Evolutionary conservation across 495 filamentous ascomycete genomes (phyloP).

Genomic region (Penicillium manginii): DNA sequence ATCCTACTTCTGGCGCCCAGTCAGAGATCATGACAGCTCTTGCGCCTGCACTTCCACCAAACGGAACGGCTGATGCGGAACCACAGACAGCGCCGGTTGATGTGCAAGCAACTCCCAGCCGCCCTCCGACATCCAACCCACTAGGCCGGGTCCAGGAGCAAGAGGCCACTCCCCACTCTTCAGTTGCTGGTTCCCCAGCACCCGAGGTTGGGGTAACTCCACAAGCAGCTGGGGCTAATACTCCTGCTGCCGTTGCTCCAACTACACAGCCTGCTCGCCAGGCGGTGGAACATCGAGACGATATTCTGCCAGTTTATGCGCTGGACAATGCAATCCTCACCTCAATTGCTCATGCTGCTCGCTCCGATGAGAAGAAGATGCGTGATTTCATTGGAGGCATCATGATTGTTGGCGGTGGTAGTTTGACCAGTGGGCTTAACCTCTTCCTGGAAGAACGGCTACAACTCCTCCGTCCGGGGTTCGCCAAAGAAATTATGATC

Average conservation of each 20-base stretch:
- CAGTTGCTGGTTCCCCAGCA: constrained; percentile 81
- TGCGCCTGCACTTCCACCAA: constrained; percentile 58
- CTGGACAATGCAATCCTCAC: constrained; percentile 89
- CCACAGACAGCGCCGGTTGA: constrained; percentile 28
- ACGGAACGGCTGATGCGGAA: constrained; percentile 38
- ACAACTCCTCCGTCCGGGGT: constrained; percentile 66
- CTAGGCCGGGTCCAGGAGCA: constrained; percentile 54
- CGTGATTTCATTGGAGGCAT: constrained; percentile 90
- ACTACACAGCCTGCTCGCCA: constrained; percentile 38
- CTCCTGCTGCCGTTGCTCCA: constrained; percentile 32
- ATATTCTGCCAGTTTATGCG: constrained; percentile 77
- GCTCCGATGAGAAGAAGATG: constrained; percentile 88
- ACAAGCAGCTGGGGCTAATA: constrained; percentile 54
- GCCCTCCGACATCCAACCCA: constrained; percentile 44
- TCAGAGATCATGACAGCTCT: constrained; percentile 71
- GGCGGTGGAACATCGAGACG: constrained; percentile 70
- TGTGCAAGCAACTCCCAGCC: constrained; percentile 45
- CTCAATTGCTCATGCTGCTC: constrained; percentile 82
- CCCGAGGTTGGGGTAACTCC: constrained; percentile 75
- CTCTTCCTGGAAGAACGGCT: constrained; percentile 80
- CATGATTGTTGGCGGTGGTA: constrained; percentile 93
- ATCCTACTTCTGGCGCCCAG: constrained; percentile 86
- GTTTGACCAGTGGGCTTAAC: constrained; percentile 75
- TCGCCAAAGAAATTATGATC: constrained; percentile 83
- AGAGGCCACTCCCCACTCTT: constrained; percentile 78